Percentiles rank a stretch among this genome's conserved stretches.
These are phyloP conservation scores for Fomitopsis betulina DNA, from an alignment of 1,284 basidiomycete species.

Conservation along the genomic window DNA sequence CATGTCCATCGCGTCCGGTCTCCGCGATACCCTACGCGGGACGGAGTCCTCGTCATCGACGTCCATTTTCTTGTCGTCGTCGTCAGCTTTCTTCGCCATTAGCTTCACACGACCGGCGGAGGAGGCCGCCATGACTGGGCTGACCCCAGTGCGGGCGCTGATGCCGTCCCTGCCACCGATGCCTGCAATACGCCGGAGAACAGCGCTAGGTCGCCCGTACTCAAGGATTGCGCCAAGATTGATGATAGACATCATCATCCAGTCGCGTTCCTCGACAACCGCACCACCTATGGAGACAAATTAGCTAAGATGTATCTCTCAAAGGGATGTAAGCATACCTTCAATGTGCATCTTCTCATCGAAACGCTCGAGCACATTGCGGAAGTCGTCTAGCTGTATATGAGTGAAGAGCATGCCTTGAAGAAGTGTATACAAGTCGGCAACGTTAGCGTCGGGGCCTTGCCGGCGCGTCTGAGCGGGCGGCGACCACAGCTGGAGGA, in stretches of 20 bases:
- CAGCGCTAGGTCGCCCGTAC: constrained; percentile 76
- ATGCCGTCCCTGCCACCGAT: constrained; percentile 29
- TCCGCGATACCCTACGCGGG: constrained; percentile 35
- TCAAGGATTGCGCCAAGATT: constrained; percentile 85
- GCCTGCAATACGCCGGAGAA: constrained; percentile 59
- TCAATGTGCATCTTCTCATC: constrained; percentile 83
- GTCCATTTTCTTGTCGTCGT: constrained; percentile 63
- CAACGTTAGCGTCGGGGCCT: constrained; percentile 70
- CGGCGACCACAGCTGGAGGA: constrained; percentile 81
- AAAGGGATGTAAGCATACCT: constrained; percentile 27
- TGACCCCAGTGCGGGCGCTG: constrained; percentile 14
- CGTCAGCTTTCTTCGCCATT: constrained; percentile 31
- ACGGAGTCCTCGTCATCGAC: constrained; percentile 60
- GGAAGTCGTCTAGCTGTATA: constrained; percentile 90
- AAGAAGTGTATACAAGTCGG: constrained; percentile 86
- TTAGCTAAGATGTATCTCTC: background rate
- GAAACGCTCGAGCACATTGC: constrained; percentile 76
- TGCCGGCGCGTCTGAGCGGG: constrained; percentile 68
- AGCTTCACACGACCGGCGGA: constrained; percentile 30
- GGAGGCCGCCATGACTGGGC: constrained; percentile 12
- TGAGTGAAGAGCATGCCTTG: constrained; percentile 97
- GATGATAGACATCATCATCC: constrained; percentile 92
- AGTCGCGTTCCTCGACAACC: constrained; percentile 74
- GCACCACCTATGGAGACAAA: constrained; percentile 18
- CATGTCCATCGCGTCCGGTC: background rate